These are phyloP conservation scores for Daedaleopsis sinensis DNA, from an alignment of 768 basidiomycete genomes.

Conservation along the genomic window DNA sequence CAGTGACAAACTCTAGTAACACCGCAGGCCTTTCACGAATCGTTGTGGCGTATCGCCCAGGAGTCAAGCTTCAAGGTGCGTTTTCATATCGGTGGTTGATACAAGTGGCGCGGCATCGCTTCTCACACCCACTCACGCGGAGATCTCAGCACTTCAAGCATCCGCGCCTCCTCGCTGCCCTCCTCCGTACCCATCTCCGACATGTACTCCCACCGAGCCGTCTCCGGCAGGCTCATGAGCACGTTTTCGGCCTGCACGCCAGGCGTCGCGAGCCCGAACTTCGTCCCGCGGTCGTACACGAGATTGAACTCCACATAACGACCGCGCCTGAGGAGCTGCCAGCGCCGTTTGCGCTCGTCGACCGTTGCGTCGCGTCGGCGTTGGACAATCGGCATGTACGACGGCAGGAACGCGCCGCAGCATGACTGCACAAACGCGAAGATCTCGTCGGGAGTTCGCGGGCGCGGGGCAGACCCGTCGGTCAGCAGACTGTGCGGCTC, in stretches of 20 bases:
- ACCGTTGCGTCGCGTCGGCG: conserved; percentile 55
- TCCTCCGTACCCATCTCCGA: conserved; percentile 51
- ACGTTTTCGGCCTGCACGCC: conserved; percentile 64
- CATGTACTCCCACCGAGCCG: conserved; percentile 69
- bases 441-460: conserved; percentile 63
- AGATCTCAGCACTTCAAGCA: conserved; percentile 50
- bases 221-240: conserved; percentile 63
- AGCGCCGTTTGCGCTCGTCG: conserved; percentile 41
- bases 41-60: no score
- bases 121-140: conserved; percentile 47
- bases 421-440: conserved; percentile 73
- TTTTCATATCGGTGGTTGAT: no score
- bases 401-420: conserved; percentile 84
- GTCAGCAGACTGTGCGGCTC: conserved; percentile 58
- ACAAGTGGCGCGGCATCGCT: no score
- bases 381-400: conserved; percentile 84
- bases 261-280: conserved; percentile 57
- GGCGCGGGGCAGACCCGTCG: conserved; percentile 36
- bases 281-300: conserved; percentile 66
- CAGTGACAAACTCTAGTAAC: no score
- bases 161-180: conserved; percentile 49
- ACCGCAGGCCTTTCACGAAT: no score
- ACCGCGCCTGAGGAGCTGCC: conserved; percentile 91
- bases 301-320: conserved; percentile 88
- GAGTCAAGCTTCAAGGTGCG: no score